These are phyloP conservation scores for Collybiopsis confluens DNA, from an alignment of 768 basidiomycete species.

Conservation along the genomic window DNA sequence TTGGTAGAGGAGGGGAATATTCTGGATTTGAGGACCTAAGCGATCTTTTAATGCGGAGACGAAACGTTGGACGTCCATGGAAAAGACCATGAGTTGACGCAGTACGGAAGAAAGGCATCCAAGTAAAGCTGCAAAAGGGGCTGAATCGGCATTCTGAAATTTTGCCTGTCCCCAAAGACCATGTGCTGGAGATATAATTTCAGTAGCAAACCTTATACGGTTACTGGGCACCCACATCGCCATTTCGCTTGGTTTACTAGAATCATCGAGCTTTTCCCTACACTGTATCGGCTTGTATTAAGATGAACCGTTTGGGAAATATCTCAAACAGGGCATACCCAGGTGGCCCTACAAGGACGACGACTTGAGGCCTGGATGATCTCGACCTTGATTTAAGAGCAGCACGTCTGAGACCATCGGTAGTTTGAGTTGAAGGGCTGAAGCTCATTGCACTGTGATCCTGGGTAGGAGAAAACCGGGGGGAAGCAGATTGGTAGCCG, in stretches of 20 bases:
- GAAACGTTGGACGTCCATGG: constrained; percentile 65
- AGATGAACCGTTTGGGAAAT: not conserved
- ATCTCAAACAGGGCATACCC: constrained; percentile 36
- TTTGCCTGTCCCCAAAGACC: constrained; percentile 78
- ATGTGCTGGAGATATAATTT: constrained; percentile 35
- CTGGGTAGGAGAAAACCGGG: constrained; percentile 17
- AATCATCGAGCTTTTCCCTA: constrained; percentile 75
- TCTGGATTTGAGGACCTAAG: constrained; percentile 66
- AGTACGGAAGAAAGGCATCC: constrained; percentile 68
- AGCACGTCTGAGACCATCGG: constrained; percentile 40
- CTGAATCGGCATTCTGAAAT: constrained; percentile 60
- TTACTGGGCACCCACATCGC: constrained; percentile 42
- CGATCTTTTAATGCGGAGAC: constrained; percentile 53
- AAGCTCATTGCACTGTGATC: constrained; percentile 21
- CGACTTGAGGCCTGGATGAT: constrained; percentile 49
- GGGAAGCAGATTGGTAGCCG: not conserved
- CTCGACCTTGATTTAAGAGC: constrained; percentile 40
- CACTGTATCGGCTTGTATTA: constrained; percentile 27
- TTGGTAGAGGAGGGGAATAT: constrained; percentile 66
- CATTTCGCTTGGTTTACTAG: constrained; percentile 69
- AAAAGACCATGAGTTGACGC: constrained; percentile 71
- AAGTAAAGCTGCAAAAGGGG: constrained; percentile 66
- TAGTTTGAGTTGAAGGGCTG: constrained; percentile 31
- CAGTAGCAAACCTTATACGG: constrained; percentile 1
- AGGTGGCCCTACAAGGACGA: constrained; percentile 60